Evolutionary conservation across 192 early-diverging fungal genomes (phyloP), one percentile per base, ranked within the genome.

Genomic region (Backusella macrospora): DNA sequence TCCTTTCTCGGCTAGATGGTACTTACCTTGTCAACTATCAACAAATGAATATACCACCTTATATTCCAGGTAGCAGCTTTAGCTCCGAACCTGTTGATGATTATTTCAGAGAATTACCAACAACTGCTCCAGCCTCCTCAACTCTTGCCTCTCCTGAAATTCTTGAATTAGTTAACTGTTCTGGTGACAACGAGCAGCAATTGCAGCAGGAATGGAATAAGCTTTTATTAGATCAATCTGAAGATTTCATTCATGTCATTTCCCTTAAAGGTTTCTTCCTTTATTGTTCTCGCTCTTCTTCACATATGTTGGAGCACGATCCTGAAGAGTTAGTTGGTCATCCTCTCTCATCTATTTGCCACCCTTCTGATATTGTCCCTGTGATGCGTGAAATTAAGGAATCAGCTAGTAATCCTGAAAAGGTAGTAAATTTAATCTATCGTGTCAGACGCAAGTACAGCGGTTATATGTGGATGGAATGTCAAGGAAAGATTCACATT

Each of bases 231-330:
- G 85, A 92, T 15, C 79, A 86, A 67, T 75, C 79, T 37, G 78
- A 81, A 62, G 89, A 92, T 70, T 88, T 92, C 62, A 77, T 92
- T 29, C 86, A 88, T 75, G 88, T 92, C 10, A 67, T 92, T 5
- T 89, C 87, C 6, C 81, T 92, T 29, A 87, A 89, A n/a, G 90
- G 88, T 1, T 77, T 87, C n/a, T 91, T 92, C 74, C 80, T 92
- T 21, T 89, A 90, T 75, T 88, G 79, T 29, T 87, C 87, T 7
- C 80, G 83, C 2, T 65, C 65, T 26, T 80, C 81, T 43, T 72
- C 73, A 37, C 70, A 70, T 21, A 49, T 89, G 40, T 75, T 91
- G 29, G 89, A 88, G 69, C 90, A 85, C 70, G 77, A 81, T 63
- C 68, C 81, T 12, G 78, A 84, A 9, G 90, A 90, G 44, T 64